Evolutionary conservation across 148 eudicot genomes (phyloP), one percentile per base, ranked within the genome.

Genomic region (Selenicereus undatus): DNA sequence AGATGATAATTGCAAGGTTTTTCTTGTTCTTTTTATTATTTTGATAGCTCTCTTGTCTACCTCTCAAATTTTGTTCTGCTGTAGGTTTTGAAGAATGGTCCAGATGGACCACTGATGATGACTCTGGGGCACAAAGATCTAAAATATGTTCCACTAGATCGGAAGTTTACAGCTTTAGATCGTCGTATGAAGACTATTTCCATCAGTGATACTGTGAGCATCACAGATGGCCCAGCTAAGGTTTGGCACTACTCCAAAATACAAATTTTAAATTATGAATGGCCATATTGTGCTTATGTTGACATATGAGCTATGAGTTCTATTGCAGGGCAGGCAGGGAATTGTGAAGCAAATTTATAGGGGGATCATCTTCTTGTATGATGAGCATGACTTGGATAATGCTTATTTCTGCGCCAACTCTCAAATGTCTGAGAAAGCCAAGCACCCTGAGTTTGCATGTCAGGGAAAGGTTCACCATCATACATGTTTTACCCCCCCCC

Each of bases 1-100:
- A 84, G 97, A 92, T 83, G 97, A 92, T 24, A 85, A 66, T 71
- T 91, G 89, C 83, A 96, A 91, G 99, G 99, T 96, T 81, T 64
- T 71, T 13, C 22, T 11, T 26, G 11, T 62, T 39, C 62, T 21
- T 79, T 71, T 30, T 72, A 36, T 29, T 16, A 58, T 22, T 27
- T 43, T 45, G 14, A 27, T 39, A 26, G 29, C 26, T 71, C 76
- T 74, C 42, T 76, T 79, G 68, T 75, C 36, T 20, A 76, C 62
- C 51, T 66, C 71, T 84, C 36, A 81, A 24, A 22, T 73, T 27
- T 81, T 75, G 77, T 54, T 69, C 74, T 81, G 32, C 71, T 82
- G 83, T 86, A 96, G 99, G 79, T 96, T 66, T 68, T 96, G 73
- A 91, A 90, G 84, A 89, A 89, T 83, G 90, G 95, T 64, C 85